A percentile compares a stretch with the other conserved stretches of the same genome.
These are phyloP conservation scores for Entonaema liquescens DNA, from an alignment of 495 filamentous ascomycete species.

Conservation along the genomic window DNA sequence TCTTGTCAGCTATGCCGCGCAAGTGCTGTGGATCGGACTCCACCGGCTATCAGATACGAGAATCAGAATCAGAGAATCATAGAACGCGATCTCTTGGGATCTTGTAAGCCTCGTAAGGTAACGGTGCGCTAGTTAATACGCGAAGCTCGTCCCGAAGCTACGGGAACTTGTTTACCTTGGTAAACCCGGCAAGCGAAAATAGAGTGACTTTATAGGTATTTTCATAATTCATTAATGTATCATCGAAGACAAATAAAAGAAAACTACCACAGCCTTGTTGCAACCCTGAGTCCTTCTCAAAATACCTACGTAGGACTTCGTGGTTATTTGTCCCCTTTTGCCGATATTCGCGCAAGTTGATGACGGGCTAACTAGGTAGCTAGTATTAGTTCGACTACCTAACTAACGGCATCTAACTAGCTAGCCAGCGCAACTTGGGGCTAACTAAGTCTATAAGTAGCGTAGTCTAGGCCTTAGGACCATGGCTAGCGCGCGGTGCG, in stretches of 20 bases:
- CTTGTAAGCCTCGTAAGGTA: neutral
- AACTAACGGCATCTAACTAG: too few species aligned
- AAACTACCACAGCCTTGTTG: neutral
- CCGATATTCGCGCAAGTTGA: neutral
- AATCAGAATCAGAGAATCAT: constrained; percentile 1
- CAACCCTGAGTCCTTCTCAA: neutral
- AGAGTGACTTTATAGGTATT: too few species aligned
- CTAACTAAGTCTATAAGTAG: too few species aligned
- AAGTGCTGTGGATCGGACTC: constrained; percentile 14
- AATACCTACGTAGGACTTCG: neutral
- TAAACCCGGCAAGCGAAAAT: neutral
- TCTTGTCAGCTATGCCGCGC: constrained; percentile 18
- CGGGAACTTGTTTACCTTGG: neutral
- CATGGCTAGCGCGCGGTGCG: neutral
- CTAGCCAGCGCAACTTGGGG: too few species aligned
- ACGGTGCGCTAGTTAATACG: neutral
- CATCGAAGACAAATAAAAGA: too few species aligned
- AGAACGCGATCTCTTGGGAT: constrained; percentile 12
- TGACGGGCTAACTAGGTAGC: neutral
- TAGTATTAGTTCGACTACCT: too few species aligned
- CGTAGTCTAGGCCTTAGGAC: neutral
- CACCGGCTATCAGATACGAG: constrained; percentile 27
- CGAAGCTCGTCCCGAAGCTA: neutral
- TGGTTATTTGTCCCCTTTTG: neutral
- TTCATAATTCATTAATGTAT: too few species aligned